Evolutionary conservation across 1,284 basidiomycete species (phyloP), one percentile per base, ranked within the genome.

Genomic region (Pseudozyma thailandica): DNA sequence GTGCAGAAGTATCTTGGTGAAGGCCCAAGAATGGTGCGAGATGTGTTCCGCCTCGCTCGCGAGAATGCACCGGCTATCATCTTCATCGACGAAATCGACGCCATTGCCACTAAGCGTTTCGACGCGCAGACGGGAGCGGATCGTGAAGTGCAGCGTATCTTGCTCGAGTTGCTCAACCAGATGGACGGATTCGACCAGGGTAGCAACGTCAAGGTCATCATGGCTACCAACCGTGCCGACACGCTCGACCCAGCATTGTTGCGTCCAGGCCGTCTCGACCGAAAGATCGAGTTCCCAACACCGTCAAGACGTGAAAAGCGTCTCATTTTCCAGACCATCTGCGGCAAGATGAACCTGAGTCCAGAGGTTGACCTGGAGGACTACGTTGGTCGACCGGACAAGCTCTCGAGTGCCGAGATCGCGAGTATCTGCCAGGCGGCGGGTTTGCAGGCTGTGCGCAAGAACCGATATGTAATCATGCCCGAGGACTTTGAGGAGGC

Each of bases 131-230:
- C 96, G 1, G 96, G 96, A 81, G 96, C 96, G 13, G 96, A 99
- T 85, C 88, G 96, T 75, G 96, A 99, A 85, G 96, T 99, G 18
- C 96, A 99, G 84, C 93, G 96, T 85, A 98, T 99, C 82, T 84
- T 99, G 72, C 89, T 99, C n/a, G 96, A 99, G 83, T 85, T 99
- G 64, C 87, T 99, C 65, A 98, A 97, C 83, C 96, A 99, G 83
- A 99, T 99, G 96, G 96, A 99, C 80, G 96, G 96, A 72, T 99
- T 99, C 85, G 96, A 99, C 84, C 96, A 99, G 84, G 92, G 92
- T 6, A 95, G 93, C 83, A 98, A 95, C 79, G 96, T 99, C 83
- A 98, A 99, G 89, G 78, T 80, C 42, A 82, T 82, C 73, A 82
- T 82, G 81, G 81, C 81, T 15, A 82, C 81, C 46, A 82, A 82